phyloP scores from a whole-genome alignment of 2,329 filamentous ascomycete species.

The Aplosporella prunicola region DNA sequence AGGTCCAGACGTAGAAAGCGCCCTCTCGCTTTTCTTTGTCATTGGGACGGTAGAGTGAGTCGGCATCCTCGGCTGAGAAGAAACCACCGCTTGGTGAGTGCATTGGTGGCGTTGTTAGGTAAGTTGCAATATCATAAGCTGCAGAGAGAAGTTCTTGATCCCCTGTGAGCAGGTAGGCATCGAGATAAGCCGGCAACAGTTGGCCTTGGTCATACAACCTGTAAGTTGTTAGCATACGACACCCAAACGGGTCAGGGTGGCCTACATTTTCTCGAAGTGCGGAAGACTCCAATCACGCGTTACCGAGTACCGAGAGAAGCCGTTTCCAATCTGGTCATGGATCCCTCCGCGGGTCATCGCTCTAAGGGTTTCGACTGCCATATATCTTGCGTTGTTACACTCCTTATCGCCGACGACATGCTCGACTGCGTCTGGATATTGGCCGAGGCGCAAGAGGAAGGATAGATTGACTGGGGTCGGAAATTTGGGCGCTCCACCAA shows the following conservation, averaged over 20 bases:
- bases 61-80: conserved; percentile 81
- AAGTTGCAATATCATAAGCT: conserved; percentile 76
- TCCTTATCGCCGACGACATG: conserved; percentile 84
- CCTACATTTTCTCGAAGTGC: conserved; percentile 85
- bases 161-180: conserved; percentile 65
- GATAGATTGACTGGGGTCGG: conserved; percentile 76
- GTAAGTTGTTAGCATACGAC: not conserved
- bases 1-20: conserved; percentile 89
- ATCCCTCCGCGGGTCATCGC: conserved; percentile 66
- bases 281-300: conserved; percentile 89
- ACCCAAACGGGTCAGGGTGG: not conserved
- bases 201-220: conserved; percentile 80
- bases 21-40: conserved; percentile 81
- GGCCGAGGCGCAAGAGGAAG: conserved; percentile 67
- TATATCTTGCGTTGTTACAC: conserved; percentile 61
- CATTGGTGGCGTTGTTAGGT: conserved; percentile 65
- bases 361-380: conserved; percentile 72
- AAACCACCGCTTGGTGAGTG: conserved; percentile 63
- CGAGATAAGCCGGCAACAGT: conserved; percentile 71
- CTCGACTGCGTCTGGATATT: conserved; percentile 61
- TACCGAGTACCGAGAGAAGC: conserved; percentile 77
- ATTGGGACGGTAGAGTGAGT: conserved; percentile 64
- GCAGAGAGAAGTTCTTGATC: conserved; percentile 66
- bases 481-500: conserved; percentile 71
- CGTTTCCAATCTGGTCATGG: conserved; percentile 66